Evolutionary conservation across 768 basidiomycete genomes (phyloP), one percentile per base, ranked within the genome.

Genomic region (Tylopilus sp.): DNA sequence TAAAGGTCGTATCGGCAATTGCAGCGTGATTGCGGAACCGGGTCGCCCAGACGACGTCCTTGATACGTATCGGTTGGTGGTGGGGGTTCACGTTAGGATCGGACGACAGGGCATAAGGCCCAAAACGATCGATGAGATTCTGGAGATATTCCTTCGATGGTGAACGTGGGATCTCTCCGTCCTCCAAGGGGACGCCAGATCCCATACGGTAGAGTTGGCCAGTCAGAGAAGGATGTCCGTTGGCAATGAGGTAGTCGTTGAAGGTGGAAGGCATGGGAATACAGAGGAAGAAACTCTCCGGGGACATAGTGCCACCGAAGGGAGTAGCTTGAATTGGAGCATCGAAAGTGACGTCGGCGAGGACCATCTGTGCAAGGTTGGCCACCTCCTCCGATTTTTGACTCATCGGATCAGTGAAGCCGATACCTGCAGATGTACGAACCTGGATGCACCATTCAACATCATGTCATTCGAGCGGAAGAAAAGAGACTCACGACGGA

Each of bases 11-110:
- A 18, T 76, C 75, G 2, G 76, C 77, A 40, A 76, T 67, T 33
- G 76, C 74, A 21, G 73, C 71, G 54, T 71, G 75, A 22, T 73
- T 77, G 50, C 74, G 69, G 69, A 77, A 81, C 40, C 77, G 70
- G 11, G 75, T 72, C 13, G 75, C 67, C 78, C 78, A 80, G 22
- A 77, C 20, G 6, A 70, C 62, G 23, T 76, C 63, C 22, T 66
- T 65, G 46, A 80, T 73, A 22, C 57, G 55, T 4, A 74, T 44
- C 2, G 71, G 59, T 30, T 56, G 66, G 25, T 40, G n/a, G 5
- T 52, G 58, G 15, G 71, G 60, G 48, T 74, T 73, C 13, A 69
- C 55, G 17, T 71, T 66, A 5, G 73, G 59, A 49, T 73, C 67
- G 7, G 72, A 71, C 5, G 73, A 73, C 15, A 76, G 47, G 4